Conservation (phyloP, 345 rosid species). For the Camelina neglecta region DNA sequence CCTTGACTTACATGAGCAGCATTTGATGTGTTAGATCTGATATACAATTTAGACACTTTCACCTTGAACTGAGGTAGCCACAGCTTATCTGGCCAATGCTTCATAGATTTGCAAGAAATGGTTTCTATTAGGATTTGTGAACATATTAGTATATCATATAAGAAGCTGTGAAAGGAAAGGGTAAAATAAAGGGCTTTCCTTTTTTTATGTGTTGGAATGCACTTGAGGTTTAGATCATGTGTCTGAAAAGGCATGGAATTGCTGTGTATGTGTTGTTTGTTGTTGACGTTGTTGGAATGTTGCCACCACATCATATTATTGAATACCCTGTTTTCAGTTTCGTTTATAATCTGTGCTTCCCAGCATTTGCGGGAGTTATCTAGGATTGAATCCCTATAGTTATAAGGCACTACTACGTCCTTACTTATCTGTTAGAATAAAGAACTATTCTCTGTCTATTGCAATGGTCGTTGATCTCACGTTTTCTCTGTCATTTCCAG, state of each 20-base stretch:
- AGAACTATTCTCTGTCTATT: neutral
- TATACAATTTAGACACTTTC: neutral
- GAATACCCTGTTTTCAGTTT: neutral
- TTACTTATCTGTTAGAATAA: neutral
- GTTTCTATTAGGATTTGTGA: conserved; percentile 1
- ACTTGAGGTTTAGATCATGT: neutral
- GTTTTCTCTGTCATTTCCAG: conserved; percentile 48
- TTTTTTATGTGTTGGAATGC: conserved; percentile 4
- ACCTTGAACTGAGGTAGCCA: neutral
- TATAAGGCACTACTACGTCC: neutral
- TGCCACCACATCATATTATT: neutral
- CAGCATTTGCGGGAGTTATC: neutral
- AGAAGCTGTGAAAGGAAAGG: conserved; percentile 3
- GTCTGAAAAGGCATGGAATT: neutral
- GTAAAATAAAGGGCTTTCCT: neutral
- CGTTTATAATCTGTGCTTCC: neutral
- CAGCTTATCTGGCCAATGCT: neutral
- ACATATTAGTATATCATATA: neutral
- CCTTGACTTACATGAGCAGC: neutral
- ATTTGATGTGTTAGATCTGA: conserved; percentile 2
- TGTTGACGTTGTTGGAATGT: neutral
- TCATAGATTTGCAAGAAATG: neutral
- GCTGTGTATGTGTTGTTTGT: neutral
- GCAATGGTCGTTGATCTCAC: conserved; percentile 6
- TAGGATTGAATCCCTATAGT: neutral